Evolutionary conservation across 306 rosid genomes (phyloP), one percentile per base, ranked within the genome.

Genomic region (Medicago ruthenica): DNA sequence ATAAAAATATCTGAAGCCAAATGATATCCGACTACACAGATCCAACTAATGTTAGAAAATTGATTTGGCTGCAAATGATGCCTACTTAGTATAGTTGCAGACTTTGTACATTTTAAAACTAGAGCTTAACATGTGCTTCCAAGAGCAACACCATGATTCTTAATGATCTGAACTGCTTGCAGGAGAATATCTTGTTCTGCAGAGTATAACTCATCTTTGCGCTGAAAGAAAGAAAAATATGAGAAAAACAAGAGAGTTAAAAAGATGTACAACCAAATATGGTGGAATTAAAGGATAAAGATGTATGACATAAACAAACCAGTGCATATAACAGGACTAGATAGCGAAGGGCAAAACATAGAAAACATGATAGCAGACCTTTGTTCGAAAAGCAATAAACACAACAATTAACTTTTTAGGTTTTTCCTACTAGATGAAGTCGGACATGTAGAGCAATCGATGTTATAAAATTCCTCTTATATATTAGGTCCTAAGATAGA

Each of bases 181-280:
- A 94, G 84, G 45, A 94, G 92, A 77, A 90, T 85, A 8, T 94
- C 97, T 83, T 92, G 93, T 76, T 94, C 86, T n/a, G 93, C 89
- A 1, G 92, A 72, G 85, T 75, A 81, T 4, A 83, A 34, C 78
- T 94, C 96, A 8, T 88, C 86, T 84, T 77, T 90, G 83, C 87
- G 85, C 98, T 93, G 85, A 53, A 84, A 67, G 58, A 34, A 57
- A 51, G 13, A 50, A 57, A 45, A 18, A 14, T 41, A 71, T 18
- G 36, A 83, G 68, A 37, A 13, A 37, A 62, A 58, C 45, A 54
- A n/a, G 36, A 76, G 51, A 15, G 54, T 39, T 2, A 44, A 45
- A 73, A 31, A 36, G 53, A 50, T 27, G 50, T 55, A 16, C 59
- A 53, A 9, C 8, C 20, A 44, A 76, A 54, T 40, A 77, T 31